These are phyloP conservation scores for Geotrichum histeridarum DNA, from an alignment of 1,139 yeast species.

Conservation along the genomic window DNA sequence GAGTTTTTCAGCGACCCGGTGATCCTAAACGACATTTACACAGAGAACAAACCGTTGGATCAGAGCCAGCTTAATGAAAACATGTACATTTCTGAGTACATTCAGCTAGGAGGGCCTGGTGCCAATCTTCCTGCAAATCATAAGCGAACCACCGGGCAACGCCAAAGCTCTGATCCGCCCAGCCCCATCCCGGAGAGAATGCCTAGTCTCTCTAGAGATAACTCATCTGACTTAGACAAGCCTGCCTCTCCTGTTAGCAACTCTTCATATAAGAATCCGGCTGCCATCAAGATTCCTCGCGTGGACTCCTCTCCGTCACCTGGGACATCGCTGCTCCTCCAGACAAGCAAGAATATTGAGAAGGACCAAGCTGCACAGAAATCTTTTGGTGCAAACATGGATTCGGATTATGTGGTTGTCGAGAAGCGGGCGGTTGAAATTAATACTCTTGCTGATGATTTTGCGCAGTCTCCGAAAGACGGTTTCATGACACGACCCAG, in stretches of 20 bases:
- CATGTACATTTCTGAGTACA: constrained; percentile 76
- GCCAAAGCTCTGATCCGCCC: not conserved
- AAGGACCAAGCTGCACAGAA: not conserved
- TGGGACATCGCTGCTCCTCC: constrained; percentile 26
- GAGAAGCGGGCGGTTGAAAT: constrained; percentile 93
- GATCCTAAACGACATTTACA: constrained; percentile 45
- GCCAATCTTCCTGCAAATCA: not conserved
- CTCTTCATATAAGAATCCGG: not conserved
- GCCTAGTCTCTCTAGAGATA: not conserved
- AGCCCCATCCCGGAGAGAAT: constrained; percentile 1
- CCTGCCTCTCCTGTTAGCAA: constrained; percentile 9
- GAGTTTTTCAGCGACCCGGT: constrained; percentile 69
- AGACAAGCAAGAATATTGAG: not conserved
- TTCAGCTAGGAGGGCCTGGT: constrained; percentile 30
- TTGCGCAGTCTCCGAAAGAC: constrained; percentile 41
- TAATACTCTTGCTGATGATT: constrained; percentile 88
- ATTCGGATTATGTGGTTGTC: constrained; percentile 86
- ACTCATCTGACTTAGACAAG: not conserved
- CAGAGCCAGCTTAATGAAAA: constrained; percentile 69
- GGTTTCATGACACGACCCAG: not conserved
- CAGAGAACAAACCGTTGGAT: constrained; percentile 55
- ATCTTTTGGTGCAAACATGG: constrained; percentile 35
- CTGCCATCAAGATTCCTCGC: not conserved
- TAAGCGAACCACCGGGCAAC: not conserved
- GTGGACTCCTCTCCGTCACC: constrained; percentile 27